phyloP scores from a whole-genome alignment of 345 rosid species.

The rapeseed (Brassica napus) region DNA sequence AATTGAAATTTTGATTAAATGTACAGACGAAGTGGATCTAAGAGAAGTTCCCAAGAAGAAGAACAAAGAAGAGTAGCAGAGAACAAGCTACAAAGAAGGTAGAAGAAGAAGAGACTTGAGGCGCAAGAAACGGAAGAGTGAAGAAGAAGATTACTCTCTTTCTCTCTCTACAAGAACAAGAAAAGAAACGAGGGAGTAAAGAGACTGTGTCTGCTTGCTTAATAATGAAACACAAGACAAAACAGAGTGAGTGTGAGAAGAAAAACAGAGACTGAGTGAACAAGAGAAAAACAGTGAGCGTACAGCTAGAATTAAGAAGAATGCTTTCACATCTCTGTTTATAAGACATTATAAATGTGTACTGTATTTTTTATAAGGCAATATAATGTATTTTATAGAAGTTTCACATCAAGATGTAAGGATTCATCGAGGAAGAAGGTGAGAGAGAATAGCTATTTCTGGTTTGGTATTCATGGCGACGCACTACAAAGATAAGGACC shows the following conservation, averaged over 20 bases:
- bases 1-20: too few species aligned
- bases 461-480: neutral
- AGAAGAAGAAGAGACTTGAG: neutral
- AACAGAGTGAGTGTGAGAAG: neutral
- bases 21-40: neutral
- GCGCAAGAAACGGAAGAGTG: neutral
- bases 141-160: neutral
- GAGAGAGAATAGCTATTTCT: neutral
- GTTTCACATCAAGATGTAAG: neutral
- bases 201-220: too few species aligned
- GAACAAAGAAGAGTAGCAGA: neutral
- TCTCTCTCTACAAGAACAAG: neutral
- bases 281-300: neutral
- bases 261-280: neutral
- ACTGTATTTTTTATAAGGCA: neutral
- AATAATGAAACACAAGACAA: too few species aligned
- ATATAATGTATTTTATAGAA: neutral
- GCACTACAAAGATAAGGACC: neutral
- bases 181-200: neutral
- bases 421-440: neutral
- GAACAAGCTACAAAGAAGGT: neutral
- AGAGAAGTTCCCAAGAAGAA: neutral
- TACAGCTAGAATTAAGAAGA: neutral
- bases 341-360: neutral
- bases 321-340: neutral